Base-by-base conservation (phyloP, 345 rosid genomes). In the Salix caprea region DNA sequence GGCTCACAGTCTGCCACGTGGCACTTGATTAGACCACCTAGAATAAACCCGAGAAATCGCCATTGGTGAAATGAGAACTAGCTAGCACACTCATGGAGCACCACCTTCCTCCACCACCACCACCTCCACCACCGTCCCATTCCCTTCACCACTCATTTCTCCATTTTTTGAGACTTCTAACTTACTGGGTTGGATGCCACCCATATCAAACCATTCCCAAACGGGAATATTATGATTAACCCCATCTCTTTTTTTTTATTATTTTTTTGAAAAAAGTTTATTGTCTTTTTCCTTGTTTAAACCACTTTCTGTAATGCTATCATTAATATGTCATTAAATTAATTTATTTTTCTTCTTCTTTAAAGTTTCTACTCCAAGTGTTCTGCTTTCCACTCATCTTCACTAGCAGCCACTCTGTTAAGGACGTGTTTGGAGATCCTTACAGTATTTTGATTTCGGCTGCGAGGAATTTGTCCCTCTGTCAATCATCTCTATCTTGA, bases 191-290 rank as follows among this genome's bases (percentile, higher is more conserved):
- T 75, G 74, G 88, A 83, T 82, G 81, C 84, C 78, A 60, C 81
- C 21, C 34, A 67, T 72, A 48, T 72, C 83, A 76, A 69, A 52
- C 79, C 72, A 82, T 74, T 74, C 80, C 74, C 61, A 46, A 72
- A 81, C 69, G 82, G 83, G 89, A 86, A 86, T 86, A 83, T 86
- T 74, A 50, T 69, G 80, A 74, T 67, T 61, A 77, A 67, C 70
- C 64, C 67, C 70, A 54, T 81, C 80, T 67, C 44, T 69, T 1
- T 4, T 2, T 34, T 5, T 5, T 4, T n/a, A n/a, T 0, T 74
- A 46, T 66, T 44, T 8, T 39, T 26, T 32, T 15, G 21, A 26
- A 66, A 66, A 71, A 78, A 73, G 82, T 21, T 76, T 34, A n/a
- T 65, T 42, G 42, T 78, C 76, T 82, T 79, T 81, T 78, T 69